phyloP scores from a whole-genome alignment of 225 moss, liverwort and hornwort species.

The Bryoerythrophyllum caledonicum region DNA sequence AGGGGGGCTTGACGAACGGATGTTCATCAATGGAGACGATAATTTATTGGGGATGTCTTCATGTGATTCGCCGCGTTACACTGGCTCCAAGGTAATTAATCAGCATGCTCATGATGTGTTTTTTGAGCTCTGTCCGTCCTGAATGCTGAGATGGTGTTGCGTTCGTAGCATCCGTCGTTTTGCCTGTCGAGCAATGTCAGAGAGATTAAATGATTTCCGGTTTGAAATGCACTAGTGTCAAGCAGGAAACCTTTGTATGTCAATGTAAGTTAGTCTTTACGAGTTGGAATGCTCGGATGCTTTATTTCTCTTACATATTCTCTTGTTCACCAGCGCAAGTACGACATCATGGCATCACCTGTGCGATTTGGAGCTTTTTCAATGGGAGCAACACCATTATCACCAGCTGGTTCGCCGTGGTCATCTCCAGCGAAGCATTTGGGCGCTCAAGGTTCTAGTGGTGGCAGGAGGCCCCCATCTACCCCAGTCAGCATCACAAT shows the following conservation, averaged over 20 bases:
- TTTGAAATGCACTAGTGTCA: neutral
- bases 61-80: constrained; percentile 62
- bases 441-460: constrained; percentile 39
- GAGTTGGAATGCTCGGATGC: neutral
- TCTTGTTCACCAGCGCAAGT: constrained; percentile 75
- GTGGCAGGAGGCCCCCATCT: constrained; percentile 70
- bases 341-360: constrained; percentile 78
- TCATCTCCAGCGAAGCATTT: constrained; percentile 76
- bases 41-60: constrained; percentile 58
- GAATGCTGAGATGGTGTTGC: constrained; percentile 1
- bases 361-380: constrained; percentile 69
- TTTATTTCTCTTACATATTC: constrained; percentile 11
- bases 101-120: constrained; percentile 5
- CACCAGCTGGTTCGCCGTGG: constrained; percentile 69
- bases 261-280: constrained; percentile 4
- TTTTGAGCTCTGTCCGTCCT: neutral
- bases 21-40: constrained; percentile 90
- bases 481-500: constrained; percentile 95
- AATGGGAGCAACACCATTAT: constrained; percentile 73
- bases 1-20: constrained; percentile 93
- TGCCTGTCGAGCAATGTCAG: neutral
- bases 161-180: constrained; percentile 9
- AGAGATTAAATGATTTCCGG: neutral
- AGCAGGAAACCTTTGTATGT: constrained; percentile 2
- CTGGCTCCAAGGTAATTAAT: constrained; percentile 62